Evolutionary conservation across 2,329 filamentous ascomycete genomes (phyloP), one percentile per base, ranked within the genome.

Genomic region (Colletotrichum sp.): DNA sequence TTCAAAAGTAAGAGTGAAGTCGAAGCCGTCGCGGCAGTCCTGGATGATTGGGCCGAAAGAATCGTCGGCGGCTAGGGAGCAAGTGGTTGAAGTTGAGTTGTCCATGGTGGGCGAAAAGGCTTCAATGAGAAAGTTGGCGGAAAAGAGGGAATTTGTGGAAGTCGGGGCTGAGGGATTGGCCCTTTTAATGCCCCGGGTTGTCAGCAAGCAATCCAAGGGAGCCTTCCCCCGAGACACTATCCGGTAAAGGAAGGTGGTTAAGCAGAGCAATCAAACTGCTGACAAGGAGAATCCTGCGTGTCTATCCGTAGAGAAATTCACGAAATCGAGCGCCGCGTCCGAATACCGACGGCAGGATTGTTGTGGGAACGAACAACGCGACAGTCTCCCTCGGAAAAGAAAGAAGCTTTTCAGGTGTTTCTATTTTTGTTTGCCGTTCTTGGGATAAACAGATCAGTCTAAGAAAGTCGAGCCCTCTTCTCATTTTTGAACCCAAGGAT

Each of bases 1-100:
- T 25, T 84, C 82, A 65, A 84, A 84, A 13, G 81, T 79, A 11
- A 84, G 72, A 0, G 82, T 84, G 13, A 83, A 84, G 34, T 84
- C 82, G 12, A 83, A 82, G 34, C 71, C 66, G 22, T 71, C 36
- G 15, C 75, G 75, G 34, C 75, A 78, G 22, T 11, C 77, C 78
- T 11, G 44, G 39, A 80, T 39, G 29, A 78, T 76, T 15, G 82
- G 82, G 5, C 82, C 82, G 25, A 83, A 82, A 34, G 73, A 64
- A 2, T 67, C 13, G 25, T 81, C 73, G 52, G 65, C 75, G 19
- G 71, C 49, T 8, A 32, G 61, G n/a, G 61, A 71, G 62, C 75
- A 77, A n/a, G 36, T 52, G 49, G 44, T 52, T 22, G 49, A 62
- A 15, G 75, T 71, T 13, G 71, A 66, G 11, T 36, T 67, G 36